Percentiles rank a stretch among this genome's conserved stretches.
phyloP scores from a whole-genome alignment of 176 grass and related monocot genomes.

The Oryza officinalis region DNA sequence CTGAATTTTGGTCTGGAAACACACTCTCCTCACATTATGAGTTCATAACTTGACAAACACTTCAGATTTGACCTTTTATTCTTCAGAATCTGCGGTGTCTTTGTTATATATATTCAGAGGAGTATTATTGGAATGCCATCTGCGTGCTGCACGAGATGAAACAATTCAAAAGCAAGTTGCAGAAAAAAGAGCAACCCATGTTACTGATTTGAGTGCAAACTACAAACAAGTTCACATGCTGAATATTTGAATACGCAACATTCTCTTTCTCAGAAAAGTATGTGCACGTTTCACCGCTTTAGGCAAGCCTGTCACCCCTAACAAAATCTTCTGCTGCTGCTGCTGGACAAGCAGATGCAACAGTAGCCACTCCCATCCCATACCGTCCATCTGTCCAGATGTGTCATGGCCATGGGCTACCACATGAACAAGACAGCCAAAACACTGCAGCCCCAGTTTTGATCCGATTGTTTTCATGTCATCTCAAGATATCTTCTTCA shows the following conservation, averaged over 20 bases:
- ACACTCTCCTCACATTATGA: too few species aligned
- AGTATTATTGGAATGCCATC: not conserved
- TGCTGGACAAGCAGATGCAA: not conserved
- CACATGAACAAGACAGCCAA: not conserved
- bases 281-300: not conserved
- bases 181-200: not conserved
- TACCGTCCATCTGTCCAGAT: not conserved
- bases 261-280: not conserved
- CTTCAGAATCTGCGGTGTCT: too few species aligned
- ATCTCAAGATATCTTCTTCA: not conserved
- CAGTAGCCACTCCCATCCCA: not conserved
- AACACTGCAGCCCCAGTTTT: not conserved
- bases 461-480: not conserved
- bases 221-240: not conserved
- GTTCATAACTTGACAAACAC: too few species aligned
- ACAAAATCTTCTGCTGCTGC: not conserved
- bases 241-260: not conserved
- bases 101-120: not conserved
- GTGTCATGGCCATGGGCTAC: not conserved
- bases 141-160: not conserved
- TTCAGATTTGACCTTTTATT: too few species aligned
- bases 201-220: not conserved
- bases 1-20: not conserved
- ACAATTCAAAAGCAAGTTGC: not conserved
- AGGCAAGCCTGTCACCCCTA: too few species aligned